phyloP scores from a whole-genome alignment of 2,329 filamentous ascomycete genomes.

The Microcyclospora pomicola region DNA sequence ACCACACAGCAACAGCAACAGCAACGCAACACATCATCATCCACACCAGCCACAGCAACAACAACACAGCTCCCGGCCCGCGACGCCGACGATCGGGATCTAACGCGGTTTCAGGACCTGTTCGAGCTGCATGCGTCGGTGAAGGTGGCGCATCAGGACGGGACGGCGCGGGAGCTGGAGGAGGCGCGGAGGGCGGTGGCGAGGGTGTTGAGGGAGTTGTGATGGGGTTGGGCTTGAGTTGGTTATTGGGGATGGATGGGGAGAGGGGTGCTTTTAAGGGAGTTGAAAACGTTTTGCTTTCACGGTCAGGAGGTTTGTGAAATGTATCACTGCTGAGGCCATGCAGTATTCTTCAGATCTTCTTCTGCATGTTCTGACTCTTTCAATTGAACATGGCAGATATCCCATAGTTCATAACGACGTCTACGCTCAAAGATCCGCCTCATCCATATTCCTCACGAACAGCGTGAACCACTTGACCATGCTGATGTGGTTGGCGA shows the following conservation, averaged over 20 bases:
- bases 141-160: slow-evolving; percentile 36
- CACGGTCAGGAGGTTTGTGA: too few relatives aligned
- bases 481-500: slow-evolving; percentile 30
- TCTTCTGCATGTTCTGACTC: too few relatives aligned
- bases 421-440: slow-evolving; percentile 16
- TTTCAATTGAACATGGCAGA: too few relatives aligned
- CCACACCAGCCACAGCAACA: background rate
- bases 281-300: too few relatives aligned
- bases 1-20: background rate
- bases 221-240: background rate
- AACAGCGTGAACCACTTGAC: slow-evolving; percentile 31
- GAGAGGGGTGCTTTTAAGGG: too few relatives aligned
- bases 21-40: too few relatives aligned
- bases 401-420: too few relatives aligned
- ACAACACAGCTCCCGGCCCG: slow-evolving; percentile 1
- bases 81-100: slow-evolving; percentile 26
- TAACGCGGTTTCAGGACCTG: slow-evolving; percentile 45
- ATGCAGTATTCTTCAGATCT: too few relatives aligned
- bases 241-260: too few relatives aligned
- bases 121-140: slow-evolving; percentile 43
- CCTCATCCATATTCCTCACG: slow-evolving; percentile 33
- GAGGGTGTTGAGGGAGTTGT: slow-evolving; percentile 9
- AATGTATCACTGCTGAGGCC: too few relatives aligned
- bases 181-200: slow-evolving; percentile 36
- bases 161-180: slow-evolving; percentile 35